Evolutionary conservation across 148 eudicot genomes (phyloP), one percentile per base, ranked within the genome.

Genomic region (Salicornia ramosissima): DNA sequence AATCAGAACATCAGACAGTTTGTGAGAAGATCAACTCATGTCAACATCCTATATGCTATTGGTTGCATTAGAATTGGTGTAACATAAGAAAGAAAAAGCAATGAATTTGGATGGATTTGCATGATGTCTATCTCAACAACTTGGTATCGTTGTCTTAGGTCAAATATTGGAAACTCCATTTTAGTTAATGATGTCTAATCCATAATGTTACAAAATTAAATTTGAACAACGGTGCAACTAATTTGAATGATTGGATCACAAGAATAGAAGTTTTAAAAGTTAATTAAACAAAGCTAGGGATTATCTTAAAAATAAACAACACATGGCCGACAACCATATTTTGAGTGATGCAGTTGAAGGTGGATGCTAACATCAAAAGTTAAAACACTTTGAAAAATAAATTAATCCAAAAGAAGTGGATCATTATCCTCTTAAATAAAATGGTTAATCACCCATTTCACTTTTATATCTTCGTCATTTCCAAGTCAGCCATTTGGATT

Each of bases 351-450:
- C 30, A 67, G 33, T 19, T 9, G 58, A 51, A n/a, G 58, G 70
- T 67, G 70, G 70, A 67, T 30, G 43, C 31, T n/a, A 50, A 51
- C 70, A 50, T 67, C 70, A 67, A 67, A 50, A 67, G 70, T 50
- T 34, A 13, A 10, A 2, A 10, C 29, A 26, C 51, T 67, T 26
- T 28, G 51, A 50, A 19, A 31, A 49, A 19, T n/a, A 50, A 63
- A 60, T 13, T 46, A 46, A 46, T 61, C 25, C 58, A 33, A 49
- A 67, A 31, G 42, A 13, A 1, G 40, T 21, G 46, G 70, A 67
- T 67, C 28, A 30, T 61, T 61, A 61, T 58, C 62, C 63, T 58
- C 31, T n/a, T n/a, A n/a, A n/a, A n/a, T 16, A 58, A 58, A 3
- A 26, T 45, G 28, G 45, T 31, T 49, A 47, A 51, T 31, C 28